Evolutionary conservation across 2,329 filamentous ascomycete species (phyloP), one percentile per base, ranked within the genome.

Genomic region (Akanthomyces lecanii): DNA sequence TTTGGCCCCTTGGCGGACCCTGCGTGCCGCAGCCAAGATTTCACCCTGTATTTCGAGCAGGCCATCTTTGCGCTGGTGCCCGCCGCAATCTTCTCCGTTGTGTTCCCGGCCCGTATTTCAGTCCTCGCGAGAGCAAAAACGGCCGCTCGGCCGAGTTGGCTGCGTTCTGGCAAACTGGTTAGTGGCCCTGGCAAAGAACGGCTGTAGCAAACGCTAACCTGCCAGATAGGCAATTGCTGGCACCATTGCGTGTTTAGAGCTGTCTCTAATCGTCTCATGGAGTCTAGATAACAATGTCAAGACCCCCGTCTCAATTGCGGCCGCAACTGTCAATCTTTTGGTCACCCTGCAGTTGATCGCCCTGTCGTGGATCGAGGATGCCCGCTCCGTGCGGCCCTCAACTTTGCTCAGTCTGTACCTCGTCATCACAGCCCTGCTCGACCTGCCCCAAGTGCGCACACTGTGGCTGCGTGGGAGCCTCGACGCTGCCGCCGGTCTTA

Each of bases 361-460:
- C 0, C 65, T 75, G 14, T 74, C 74, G 0, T 74, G 71, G 64
- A 53, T 65, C 18, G 74, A 77, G 55, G 72, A 76, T 62, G 64
- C 59, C 5, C 67, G 69, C 4, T 70, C 71, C 30, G 65, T 74
- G 10, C 66, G 70, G 12, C 75, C 75, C 1, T 76, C 73, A 1
- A 65, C 70, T 4, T 56, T 74, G 7, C 63, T 76, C 33, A 68
- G 64, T 61, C 56, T 61, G 4, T 76, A 72, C 61, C 66, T 76
- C 3, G 65, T 74, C 53, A 63, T 68, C 50, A 72, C 71, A 2
- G 48, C 72, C 6, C 36, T 74, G 16, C 69, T 74, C 25, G 74
- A 76, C 52, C 55, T 70, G 42, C 69, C 71, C 1, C 69, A 69
- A 33, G 67, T 66, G 1, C 66, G 74, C 21, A 76, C 73, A 0